Percentiles rank a stretch among this genome's conserved stretches.
These are phyloP conservation scores for Suhomyces sp. DNA, from an alignment of 805 yeast genomes.

Conservation along the genomic window DNA sequence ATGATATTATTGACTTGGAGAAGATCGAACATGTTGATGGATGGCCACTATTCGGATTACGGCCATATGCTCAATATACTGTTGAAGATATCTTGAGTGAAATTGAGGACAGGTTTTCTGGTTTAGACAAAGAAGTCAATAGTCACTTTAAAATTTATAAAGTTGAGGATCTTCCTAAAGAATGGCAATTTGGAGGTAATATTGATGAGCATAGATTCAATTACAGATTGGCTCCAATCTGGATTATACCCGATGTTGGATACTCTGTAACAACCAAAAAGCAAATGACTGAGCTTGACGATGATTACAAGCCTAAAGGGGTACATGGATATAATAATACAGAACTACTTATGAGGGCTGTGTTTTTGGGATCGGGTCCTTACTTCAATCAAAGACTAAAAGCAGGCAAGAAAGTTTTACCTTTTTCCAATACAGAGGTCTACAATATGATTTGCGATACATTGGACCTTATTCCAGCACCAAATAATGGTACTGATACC, in stretches of 20 bases:
- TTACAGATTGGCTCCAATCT: constrained; percentile 75
- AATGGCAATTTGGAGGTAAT: constrained; percentile 56
- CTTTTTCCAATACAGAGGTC: constrained; percentile 71
- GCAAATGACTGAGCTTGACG: constrained; percentile 48
- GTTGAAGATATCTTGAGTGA: constrained; percentile 49
- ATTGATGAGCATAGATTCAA: constrained; percentile 38
- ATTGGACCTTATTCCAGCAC: constrained; percentile 47
- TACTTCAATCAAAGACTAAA: constrained; percentile 50
- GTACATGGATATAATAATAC: constrained; percentile 84
- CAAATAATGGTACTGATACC: constrained; percentile 55
- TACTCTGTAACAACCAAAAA: constrained; percentile 66
- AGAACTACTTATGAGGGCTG: constrained; percentile 77
- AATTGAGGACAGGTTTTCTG: constrained; percentile 31
- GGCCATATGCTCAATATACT: constrained; percentile 48
- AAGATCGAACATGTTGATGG: constrained; percentile 69
- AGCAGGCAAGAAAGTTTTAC: constrained; percentile 41
- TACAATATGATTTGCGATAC: constrained; percentile 75
- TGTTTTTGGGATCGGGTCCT: constrained; percentile 82
- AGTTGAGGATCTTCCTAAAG: constrained; percentile 53
- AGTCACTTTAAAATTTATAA: constrained; percentile 47
- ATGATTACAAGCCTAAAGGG: constrained; percentile 64
- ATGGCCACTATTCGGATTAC: constrained; percentile 81
- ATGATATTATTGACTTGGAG: constrained; percentile 59
- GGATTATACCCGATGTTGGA: constrained; percentile 84
- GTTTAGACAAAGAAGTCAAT: constrained; percentile 13